Conservation (phyloP, 768 basidiomycete species). For the Leucosporidium yakuticum region DNA sequence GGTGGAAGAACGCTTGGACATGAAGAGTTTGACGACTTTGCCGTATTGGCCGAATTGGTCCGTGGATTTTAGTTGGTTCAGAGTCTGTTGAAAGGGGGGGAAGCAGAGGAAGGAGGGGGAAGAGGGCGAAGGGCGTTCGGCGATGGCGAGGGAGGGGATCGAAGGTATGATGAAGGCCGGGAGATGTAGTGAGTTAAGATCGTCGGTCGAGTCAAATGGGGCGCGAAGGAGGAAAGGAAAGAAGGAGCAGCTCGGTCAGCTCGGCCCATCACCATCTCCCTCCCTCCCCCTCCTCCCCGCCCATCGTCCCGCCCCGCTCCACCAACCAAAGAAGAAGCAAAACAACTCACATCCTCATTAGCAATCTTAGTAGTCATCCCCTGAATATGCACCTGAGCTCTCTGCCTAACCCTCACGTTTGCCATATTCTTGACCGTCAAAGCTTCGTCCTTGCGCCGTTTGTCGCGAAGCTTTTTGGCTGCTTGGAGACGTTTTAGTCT, state of each 20-base stretch:
- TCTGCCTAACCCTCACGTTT: constrained; percentile 92
- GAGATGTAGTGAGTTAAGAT: too few relatives aligned
- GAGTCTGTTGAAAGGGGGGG: constrained; percentile 55
- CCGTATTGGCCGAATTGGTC: constrained; percentile 99
- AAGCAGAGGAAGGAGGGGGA: neutral
- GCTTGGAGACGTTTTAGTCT: constrained; percentile 86
- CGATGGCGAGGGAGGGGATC: too few relatives aligned
- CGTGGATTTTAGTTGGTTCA: constrained; percentile 82
- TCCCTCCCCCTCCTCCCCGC: neutral
- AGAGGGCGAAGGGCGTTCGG: too few relatives aligned
- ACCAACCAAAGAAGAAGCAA: neutral
- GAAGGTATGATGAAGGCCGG: too few relatives aligned
- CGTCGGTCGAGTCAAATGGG: too few relatives aligned
- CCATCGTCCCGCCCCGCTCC: neutral
- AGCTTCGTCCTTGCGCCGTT: constrained; percentile 88
- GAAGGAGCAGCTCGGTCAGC: neutral
- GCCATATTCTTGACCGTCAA: constrained; percentile 77
- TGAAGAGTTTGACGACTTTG: constrained; percentile 89
- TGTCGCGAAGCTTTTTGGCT: constrained; percentile 89
- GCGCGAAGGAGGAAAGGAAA: too few relatives aligned
- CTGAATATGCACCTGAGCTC: constrained; percentile 91
- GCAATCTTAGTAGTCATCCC: constrained; percentile 90
- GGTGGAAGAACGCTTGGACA: constrained; percentile 63
- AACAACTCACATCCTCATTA: constrained; percentile 77
- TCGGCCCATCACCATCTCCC: neutral